Conservation (phyloP, 192 early-diverging fungal genomes). For the Allomyces javanicus region DNA sequence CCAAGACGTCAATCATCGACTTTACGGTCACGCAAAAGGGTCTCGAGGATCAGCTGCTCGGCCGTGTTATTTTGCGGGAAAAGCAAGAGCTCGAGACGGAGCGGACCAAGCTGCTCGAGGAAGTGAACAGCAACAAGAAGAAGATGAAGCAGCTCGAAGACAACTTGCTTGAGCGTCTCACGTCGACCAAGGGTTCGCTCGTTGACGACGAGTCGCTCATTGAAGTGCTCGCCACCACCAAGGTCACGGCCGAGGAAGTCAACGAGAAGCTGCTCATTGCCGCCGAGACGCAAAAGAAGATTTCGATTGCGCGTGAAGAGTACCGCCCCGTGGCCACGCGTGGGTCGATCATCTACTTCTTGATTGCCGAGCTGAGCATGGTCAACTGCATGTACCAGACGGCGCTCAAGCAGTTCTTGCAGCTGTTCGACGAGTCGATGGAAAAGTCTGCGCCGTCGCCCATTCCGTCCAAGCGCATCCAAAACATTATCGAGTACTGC, state of each 20-base stretch:
- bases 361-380: constrained; percentile 49
- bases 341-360: constrained; percentile 41
- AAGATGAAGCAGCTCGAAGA: constrained; percentile 53
- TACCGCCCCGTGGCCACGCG: constrained; percentile 39
- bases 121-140: constrained; percentile 41
- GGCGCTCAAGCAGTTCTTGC: constrained; percentile 40
- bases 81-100: constrained; percentile 49
- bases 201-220: constrained; percentile 48
- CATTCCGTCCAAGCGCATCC: constrained; percentile 40
- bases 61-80: constrained; percentile 42
- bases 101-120: constrained; percentile 38
- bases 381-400: constrained; percentile 48
- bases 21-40: constrained; percentile 42
- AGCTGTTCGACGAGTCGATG: constrained; percentile 47
- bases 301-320: constrained; percentile 38
- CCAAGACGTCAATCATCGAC: constrained; percentile 42
- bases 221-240: constrained; percentile 40
- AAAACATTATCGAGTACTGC: constrained; percentile 46
- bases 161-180: constrained; percentile 37
- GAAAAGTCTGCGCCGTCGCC: constrained; percentile 39
- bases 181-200: constrained; percentile 41
- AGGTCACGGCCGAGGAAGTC: constrained; percentile 42
- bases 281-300: constrained; percentile 47
- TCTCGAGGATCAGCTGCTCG: constrained; percentile 40
- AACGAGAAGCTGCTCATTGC: constrained; percentile 42